Percentiles rank a stretch among this genome's conserved stretches.
These are phyloP conservation scores for Globisporangium takayamanum DNA, from an alignment of 352 stramenopile genomes.

Conservation along the genomic window DNA sequence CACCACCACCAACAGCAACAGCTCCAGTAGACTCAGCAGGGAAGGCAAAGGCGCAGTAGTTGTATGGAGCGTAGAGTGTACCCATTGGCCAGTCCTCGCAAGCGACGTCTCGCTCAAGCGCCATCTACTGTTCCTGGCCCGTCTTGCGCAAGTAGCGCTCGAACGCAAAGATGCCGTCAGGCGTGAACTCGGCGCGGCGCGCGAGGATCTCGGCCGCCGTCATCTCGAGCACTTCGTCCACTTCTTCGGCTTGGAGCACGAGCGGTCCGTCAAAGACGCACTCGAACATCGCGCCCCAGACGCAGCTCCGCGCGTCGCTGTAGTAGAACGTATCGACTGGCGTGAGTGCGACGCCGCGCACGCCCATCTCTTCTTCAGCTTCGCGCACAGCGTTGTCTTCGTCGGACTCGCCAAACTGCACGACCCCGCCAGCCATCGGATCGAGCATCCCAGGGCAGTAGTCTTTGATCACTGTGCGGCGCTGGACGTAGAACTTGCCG, in stretches of 20 bases:
- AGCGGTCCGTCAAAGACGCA: conserved; percentile 66
- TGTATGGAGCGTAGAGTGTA: too few species aligned
- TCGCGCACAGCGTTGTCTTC: conserved; percentile 64
- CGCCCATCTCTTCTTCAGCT: conserved; percentile 80
- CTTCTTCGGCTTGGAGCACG: conserved; percentile 63
- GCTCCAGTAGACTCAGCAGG: background rate
- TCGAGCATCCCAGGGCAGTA: conserved; percentile 84
- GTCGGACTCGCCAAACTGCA: conserved; percentile 70
- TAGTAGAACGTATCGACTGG: conserved; percentile 70
- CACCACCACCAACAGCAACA: background rate
- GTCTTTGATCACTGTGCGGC: conserved; percentile 84
- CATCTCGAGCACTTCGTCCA: conserved; percentile 76
- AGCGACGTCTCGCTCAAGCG: background rate
- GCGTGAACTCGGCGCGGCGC: conserved; percentile 60
- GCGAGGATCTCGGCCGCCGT: conserved; percentile 59
- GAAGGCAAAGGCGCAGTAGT: background rate
- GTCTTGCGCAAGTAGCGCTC: conserved; percentile 48
- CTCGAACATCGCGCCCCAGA: conserved; percentile 78
- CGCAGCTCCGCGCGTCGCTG: conserved; percentile 39
- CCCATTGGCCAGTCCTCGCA: too few species aligned
- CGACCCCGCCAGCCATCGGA: conserved; percentile 75
- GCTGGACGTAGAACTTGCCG: conserved; percentile 79
- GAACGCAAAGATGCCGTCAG: conserved; percentile 76
- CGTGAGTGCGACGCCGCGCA: conserved; percentile 46
- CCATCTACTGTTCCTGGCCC: conserved; percentile 4